Base-by-base conservation (phyloP, 805 yeast genomes). In the Ogataea ramenticola region DNA sequence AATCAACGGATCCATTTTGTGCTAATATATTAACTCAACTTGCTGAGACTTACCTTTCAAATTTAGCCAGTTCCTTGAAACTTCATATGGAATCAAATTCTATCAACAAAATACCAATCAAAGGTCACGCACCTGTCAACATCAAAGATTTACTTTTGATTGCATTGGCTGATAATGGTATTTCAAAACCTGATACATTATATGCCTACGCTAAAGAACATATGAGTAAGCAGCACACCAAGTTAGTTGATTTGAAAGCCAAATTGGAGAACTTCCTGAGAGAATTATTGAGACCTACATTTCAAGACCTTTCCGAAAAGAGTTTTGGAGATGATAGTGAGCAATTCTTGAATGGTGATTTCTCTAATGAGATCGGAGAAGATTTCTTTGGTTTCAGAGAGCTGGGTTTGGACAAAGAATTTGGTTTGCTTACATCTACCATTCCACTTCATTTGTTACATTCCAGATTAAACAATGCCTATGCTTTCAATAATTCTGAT, bases 361-460 rank as follows among this genome's bases (percentile, higher is more conserved):
- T 93, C 61, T 84, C 96, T 1, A 83, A 78, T 54, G 96, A 90
- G 48, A 67, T 93, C 33, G 99, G 98, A 7, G 99, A 91, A 55
- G 99, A 93, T 65, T 93, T 90, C 73, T 95, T 95, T 67, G 99
- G 99, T 0, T 95, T 93, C 70, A 85, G 77, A 58, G 98, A 91
- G 51, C 70, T 93, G 40, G 99, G 99, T 0, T 67, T 93, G 43
- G 98, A 91, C 56, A 86, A 83, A 55, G 99, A 93, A 61, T 84
- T 88, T 60, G 90, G 91, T 11, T 68, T 91, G 58, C 65, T 89
- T 41, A 83, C 90, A 26, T 75, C 90, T 3, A 78, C 96, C 0
- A 88, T 93, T 24, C 99, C 99, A 2, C 70, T 95, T 37, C 96
- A 91, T 62, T 68, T 93, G 45, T 68, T 93, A 32, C 96, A 88